A percentile compares a stretch with the other conserved stretches of the same genome.
Conservation (phyloP, 1,284 basidiomycete species). For the Tilletia setariae region DNA sequence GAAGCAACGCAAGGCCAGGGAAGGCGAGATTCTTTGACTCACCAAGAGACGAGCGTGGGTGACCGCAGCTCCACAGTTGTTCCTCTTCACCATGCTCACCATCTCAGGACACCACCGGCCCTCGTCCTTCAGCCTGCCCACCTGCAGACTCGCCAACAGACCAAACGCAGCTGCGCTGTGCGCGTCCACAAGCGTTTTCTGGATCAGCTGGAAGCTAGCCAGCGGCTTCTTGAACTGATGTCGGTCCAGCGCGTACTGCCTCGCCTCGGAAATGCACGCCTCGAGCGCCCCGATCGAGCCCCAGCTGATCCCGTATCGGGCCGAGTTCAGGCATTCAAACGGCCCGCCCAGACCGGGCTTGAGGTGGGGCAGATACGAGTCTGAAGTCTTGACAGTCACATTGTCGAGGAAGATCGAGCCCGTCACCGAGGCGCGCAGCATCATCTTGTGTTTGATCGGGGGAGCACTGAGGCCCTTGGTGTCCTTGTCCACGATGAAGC, state of each 20-base stretch:
- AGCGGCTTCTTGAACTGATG: conserved; percentile 84
- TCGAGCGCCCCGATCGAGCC: conserved; percentile 65
- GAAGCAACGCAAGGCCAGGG: neutral
- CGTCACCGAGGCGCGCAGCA: conserved; percentile 81
- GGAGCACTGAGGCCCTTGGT: conserved; percentile 79
- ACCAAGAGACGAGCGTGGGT: conserved; percentile 32
- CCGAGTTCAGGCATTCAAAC: conserved; percentile 50
- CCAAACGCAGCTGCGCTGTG: conserved; percentile 79
- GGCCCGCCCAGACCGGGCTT: conserved; percentile 45
- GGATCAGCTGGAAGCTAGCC: conserved; percentile 84
- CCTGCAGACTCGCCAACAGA: conserved; percentile 67
- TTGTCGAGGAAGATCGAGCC: conserved; percentile 81
- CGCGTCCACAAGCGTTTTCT: conserved; percentile 94
- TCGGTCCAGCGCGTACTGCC: conserved; percentile 78
- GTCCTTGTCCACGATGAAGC: conserved; percentile 90
- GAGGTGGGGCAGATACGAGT: conserved; percentile 39
- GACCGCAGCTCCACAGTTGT: conserved; percentile 86
- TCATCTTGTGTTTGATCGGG: conserved; percentile 87
- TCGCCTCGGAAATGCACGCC: conserved; percentile 75
- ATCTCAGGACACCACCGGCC: conserved; percentile 73
- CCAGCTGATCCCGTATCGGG: conserved; percentile 47
- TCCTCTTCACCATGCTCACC: conserved; percentile 89
- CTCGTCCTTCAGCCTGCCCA: conserved; percentile 83
- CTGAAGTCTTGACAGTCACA: conserved; percentile 37
- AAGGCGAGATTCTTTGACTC: too few relatives aligned